A percentile compares a stretch with the other conserved stretches of the same genome.
Conservation (phyloP, 345 rosid genomes). For the Moricandia arvensis region DNA sequence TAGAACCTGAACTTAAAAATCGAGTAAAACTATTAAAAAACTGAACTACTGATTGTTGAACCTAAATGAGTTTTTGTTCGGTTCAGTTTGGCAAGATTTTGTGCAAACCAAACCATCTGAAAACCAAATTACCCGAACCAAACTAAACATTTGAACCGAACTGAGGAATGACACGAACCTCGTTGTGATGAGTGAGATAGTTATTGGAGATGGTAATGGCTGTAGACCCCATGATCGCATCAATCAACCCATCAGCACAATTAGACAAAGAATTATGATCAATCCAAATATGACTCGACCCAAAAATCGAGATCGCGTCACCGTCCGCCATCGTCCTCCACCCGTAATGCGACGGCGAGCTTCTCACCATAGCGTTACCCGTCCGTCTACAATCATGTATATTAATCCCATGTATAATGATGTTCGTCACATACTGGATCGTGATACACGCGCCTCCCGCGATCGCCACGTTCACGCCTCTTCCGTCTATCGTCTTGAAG, state of each 20-base stretch:
- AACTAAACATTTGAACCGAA: neutral
- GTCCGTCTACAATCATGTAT: slow-evolving; percentile 64
- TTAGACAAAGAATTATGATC: slow-evolving; percentile 86
- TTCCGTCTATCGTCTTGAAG: slow-evolving; percentile 76
- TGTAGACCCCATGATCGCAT: slow-evolving; percentile 72
- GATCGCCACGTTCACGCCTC: slow-evolving; percentile 60
- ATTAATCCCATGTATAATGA: slow-evolving; percentile 68
- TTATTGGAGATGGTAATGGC: slow-evolving; percentile 78
- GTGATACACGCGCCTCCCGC: slow-evolving; percentile 66
- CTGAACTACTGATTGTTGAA: too few relatives aligned
- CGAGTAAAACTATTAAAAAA: too few relatives aligned
- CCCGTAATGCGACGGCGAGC: slow-evolving; percentile 80
- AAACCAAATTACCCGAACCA: neutral
- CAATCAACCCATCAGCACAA: slow-evolving; percentile 77
- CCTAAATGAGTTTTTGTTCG: neutral
- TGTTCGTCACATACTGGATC: slow-evolving; percentile 66
- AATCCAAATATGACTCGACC: slow-evolving; percentile 80
- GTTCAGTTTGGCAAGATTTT: neutral
- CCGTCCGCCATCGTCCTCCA: slow-evolving; percentile 84
- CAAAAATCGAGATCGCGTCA: slow-evolving; percentile 69
- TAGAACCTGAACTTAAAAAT: neutral
- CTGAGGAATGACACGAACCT: slow-evolving; percentile 33
- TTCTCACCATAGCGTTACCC: slow-evolving; percentile 77
- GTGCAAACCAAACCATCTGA: neutral
- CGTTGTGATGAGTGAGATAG: slow-evolving; percentile 86